Percentiles rank a stretch among this genome's conserved stretches.
These are phyloP conservation scores for Xylaria curta DNA, from an alignment of 495 filamentous ascomycete species.

Conservation along the genomic window DNA sequence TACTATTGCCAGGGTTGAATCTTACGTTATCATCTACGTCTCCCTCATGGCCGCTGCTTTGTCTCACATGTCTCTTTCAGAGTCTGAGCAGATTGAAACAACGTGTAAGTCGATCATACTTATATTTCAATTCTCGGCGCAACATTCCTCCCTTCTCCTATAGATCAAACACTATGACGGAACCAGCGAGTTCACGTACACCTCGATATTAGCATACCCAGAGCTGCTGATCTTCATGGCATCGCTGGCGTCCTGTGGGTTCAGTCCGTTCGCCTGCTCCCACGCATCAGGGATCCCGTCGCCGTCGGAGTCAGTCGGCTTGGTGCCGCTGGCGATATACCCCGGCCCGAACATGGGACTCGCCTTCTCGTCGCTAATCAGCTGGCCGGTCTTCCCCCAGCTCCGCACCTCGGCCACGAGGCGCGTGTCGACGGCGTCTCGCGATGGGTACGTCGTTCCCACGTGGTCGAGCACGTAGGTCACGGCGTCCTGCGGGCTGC, in stretches of 20 bases:
- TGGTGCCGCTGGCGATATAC: conserved; percentile 26
- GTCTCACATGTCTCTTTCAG: background rate
- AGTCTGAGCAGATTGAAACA: background rate
- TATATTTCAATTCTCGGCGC: background rate
- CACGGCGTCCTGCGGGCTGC: conserved; percentile 32
- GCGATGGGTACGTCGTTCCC: conserved; percentile 31
- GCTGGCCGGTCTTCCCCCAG: conserved; percentile 37
- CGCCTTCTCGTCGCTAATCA: conserved; percentile 41
- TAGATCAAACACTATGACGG: conserved; percentile 10
- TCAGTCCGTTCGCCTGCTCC: conserved; percentile 38
- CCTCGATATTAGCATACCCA: conserved; percentile 43
- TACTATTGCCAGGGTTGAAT: background rate
- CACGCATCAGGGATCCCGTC: conserved; percentile 46
- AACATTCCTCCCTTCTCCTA: background rate
- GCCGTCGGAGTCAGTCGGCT: conserved; percentile 29
- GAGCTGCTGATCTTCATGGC: conserved; percentile 36
- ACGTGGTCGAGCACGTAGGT: conserved; percentile 31
- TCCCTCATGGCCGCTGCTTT: background rate
- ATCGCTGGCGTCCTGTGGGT: conserved; percentile 33
- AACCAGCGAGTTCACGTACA: conserved; percentile 43
- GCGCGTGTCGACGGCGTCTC: conserved; percentile 32
- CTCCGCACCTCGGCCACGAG: conserved; percentile 36
- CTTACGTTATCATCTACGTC: background rate
- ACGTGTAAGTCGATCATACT: background rate
- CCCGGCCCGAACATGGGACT: conserved; percentile 27